Base-by-base conservation (phyloP, 2,329 filamentous ascomycete species). In the Hymenoscyphus fraxineus region DNA sequence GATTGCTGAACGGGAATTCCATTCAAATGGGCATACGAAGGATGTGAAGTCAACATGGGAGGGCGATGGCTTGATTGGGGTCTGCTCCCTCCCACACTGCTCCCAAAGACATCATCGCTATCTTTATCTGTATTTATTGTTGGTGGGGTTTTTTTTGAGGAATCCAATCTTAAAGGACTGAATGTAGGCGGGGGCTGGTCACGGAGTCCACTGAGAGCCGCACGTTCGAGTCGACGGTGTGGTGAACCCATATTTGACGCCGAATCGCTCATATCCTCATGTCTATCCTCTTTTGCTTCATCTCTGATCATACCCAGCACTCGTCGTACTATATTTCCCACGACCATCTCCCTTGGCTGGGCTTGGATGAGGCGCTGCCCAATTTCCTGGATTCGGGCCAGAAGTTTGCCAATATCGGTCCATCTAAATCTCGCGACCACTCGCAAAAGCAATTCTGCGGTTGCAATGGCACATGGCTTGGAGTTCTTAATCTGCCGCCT, bases 321-420 rank as follows among this genome's bases (percentile, higher is more conserved):
- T 67, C 95, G 88, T 66, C 93, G 88, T 58, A 97, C 92, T 70
- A 99, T 93, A 74, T 99, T 99, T 61, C 93, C 94, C 59, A 97
- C 92, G 6, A 93, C 91, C 69, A 96, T 88, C 79, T 97, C 94
- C 65, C 89, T 86, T 16, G 93, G 93, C 72, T 96, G 92, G 9
- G 94, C 93, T 39, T 64, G 57, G 16, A 90, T 88, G 55, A 99
- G 82, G 63, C 88, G 86, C 71, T 87, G 85, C 63, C 95, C 95
- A 31, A 94, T 88, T 65, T 88, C 84, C 69, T 91, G 88, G 67
- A 99, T 88, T 69, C 91, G 88, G 71, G 89, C 85, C 65, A 98
- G 86, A 60, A 99, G 86, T 72, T 89, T 87, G 59, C 87, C 85
- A 58, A 93, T 88, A 76, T 94, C 90, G 66, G 84, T 83, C 80